phyloP scores from a whole-genome alignment of 1,284 basidiomycete genomes.

The Phlebopus sp. region DNA sequence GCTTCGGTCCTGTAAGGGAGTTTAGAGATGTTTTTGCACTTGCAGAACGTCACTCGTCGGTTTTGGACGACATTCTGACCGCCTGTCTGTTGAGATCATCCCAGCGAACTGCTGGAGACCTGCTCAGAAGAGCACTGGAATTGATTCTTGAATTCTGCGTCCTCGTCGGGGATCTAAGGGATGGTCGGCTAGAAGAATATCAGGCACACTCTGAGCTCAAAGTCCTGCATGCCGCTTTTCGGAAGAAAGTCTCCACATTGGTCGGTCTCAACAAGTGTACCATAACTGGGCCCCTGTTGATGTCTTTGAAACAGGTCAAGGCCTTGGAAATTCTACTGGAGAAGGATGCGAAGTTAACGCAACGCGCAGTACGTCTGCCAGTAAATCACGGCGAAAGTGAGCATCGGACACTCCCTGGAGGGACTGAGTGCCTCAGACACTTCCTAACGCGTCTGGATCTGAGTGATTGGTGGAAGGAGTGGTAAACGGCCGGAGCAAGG shows the following conservation, averaged over 20 bases:
- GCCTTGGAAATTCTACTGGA: conserved; percentile 33
- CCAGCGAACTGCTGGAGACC: conserved; percentile 65
- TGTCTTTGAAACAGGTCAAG: conserved; percentile 11
- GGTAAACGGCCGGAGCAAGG: too few relatives aligned
- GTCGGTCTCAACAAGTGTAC: conserved; percentile 40
- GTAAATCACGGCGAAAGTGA: conserved; percentile 22
- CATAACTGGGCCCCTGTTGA: background rate
- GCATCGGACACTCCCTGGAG: conserved; percentile 39
- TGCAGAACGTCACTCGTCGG: conserved; percentile 62
- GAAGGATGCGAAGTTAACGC: conserved; percentile 32
- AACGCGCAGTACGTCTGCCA: conserved; percentile 21
- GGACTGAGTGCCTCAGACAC: conserved; percentile 47
- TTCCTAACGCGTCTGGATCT: conserved; percentile 46
- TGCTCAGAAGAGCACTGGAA: conserved; percentile 65
- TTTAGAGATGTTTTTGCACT: conserved; percentile 78
- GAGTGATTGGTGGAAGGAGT: conserved; percentile 45
- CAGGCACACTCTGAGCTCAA: conserved; percentile 55
- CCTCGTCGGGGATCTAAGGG: conserved; percentile 59
- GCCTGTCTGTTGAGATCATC: conserved; percentile 75
- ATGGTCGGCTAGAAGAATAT: conserved; percentile 55
- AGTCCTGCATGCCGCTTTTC: conserved; percentile 54
- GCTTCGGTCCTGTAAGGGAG: conserved; percentile 14
- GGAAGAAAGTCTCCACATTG: conserved; percentile 51
- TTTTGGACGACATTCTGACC: conserved; percentile 74
- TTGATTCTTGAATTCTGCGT: conserved; percentile 70